Evolutionary conservation across 1,284 basidiomycete genomes (phyloP).

Genomic region (Peniophora sp.): DNA sequence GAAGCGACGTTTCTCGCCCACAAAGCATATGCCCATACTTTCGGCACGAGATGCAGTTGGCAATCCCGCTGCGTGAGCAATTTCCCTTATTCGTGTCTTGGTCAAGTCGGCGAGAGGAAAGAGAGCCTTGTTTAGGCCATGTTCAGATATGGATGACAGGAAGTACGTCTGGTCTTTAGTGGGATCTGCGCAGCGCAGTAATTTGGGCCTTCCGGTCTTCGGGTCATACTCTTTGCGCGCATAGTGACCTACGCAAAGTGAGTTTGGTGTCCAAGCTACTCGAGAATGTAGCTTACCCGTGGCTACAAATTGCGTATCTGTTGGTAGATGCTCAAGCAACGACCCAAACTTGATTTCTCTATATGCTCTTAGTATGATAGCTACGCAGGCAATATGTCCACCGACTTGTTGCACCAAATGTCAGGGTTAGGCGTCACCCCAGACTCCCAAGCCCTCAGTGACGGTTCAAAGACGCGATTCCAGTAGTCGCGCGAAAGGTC

Average conservation of each 20-base stretch:
- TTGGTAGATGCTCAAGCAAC: constrained; percentile 58
- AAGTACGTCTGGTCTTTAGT: constrained; percentile 94
- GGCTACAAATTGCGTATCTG: constrained; percentile 55
- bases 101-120: constrained; percentile 71
- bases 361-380: constrained; percentile 2
- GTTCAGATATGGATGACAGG: constrained; percentile 70
- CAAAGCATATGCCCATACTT: constrained; percentile 97
- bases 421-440: constrained; percentile 92
- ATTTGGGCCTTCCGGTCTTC: constrained; percentile 39
- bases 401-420: constrained; percentile 84
- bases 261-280: too few species aligned
- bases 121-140: constrained; percentile 56
- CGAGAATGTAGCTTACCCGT: too few species aligned
- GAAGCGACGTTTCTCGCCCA: constrained; percentile 78
- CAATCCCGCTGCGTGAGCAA: constrained; percentile 64
- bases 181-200: constrained; percentile 59
- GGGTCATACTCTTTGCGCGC: constrained; percentile 46
- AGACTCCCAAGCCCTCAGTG: constrained; percentile 65
- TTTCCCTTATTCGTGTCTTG: constrained; percentile 69
- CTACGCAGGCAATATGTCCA: neutral
- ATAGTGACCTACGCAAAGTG: constrained; percentile 67
- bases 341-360: constrained; percentile 95
- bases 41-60: constrained; percentile 79
- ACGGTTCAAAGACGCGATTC: constrained; percentile 82
- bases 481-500: constrained; percentile 86